These are phyloP conservation scores for Teratosphaeria epicoccoides DNA, from an alignment of 2,329 filamentous ascomycete species.

Conservation along the genomic window DNA sequence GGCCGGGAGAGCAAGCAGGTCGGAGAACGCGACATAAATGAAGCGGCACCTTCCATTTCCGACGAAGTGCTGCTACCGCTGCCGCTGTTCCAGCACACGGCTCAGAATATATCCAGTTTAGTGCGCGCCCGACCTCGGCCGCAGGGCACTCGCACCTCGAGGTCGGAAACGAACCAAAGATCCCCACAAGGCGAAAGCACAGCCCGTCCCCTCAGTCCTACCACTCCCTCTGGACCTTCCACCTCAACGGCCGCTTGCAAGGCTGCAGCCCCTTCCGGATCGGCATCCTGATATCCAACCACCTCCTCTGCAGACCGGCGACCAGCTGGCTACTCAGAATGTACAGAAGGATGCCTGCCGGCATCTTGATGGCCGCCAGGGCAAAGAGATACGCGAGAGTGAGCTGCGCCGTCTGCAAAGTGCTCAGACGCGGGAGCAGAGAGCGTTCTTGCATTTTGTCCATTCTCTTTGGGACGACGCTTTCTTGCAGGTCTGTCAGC, in stretches of 20 bases:
- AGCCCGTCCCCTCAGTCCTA: not conserved
- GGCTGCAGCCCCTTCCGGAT: constrained; percentile 13
- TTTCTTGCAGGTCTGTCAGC: not conserved
- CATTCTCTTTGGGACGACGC: not conserved
- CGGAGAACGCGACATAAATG: too few relatives aligned
- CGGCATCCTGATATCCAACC: constrained; percentile 19
- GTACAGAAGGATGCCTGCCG: constrained; percentile 34
- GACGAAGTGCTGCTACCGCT: too few relatives aligned
- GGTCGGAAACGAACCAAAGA: too few relatives aligned
- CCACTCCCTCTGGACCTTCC: constrained; percentile 13
- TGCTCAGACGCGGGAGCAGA: not conserved
- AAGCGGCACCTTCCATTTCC: too few relatives aligned
- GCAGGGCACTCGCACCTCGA: too few relatives aligned
- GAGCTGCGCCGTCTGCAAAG: not conserved
- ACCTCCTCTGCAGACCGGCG: constrained; percentile 12
- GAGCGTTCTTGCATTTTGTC: not conserved
- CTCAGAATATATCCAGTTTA: too few relatives aligned
- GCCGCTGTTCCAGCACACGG: too few relatives aligned
- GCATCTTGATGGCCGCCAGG: constrained; percentile 26
- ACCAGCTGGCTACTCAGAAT: constrained; percentile 16
- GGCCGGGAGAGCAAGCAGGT: too few relatives aligned
- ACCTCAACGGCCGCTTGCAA: constrained; percentile 18
- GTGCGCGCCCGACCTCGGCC: too few relatives aligned
- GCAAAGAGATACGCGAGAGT: constrained; percentile 16
- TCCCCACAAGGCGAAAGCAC: too few relatives aligned